phyloP scores from a whole-genome alignment of 208 protist species.

The Crithidia brevicula region DNA sequence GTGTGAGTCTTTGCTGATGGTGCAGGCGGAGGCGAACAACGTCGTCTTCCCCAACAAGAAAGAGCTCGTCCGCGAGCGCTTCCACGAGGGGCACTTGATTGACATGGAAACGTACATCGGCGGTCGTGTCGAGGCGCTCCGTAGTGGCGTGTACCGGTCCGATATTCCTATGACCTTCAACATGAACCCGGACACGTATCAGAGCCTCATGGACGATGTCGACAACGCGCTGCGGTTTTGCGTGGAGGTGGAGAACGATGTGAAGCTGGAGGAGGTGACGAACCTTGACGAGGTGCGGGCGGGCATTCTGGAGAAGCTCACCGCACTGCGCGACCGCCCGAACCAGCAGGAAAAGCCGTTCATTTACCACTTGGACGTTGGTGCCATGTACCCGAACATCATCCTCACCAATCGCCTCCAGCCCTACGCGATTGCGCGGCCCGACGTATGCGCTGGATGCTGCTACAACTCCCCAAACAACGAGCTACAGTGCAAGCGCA shows the following conservation, averaged over 20 bases:
- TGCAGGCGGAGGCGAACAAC: slow-evolving; percentile 96
- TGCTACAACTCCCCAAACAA: slow-evolving; percentile 97
- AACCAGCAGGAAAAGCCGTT: slow-evolving; percentile 88
- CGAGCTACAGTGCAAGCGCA: slow-evolving; percentile 95
- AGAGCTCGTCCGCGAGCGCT: slow-evolving; percentile 82
- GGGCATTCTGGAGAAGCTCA: slow-evolving; percentile 81
- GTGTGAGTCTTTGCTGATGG: slow-evolving; percentile 99
- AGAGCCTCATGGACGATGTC: slow-evolving; percentile 95
- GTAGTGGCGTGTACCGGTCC: slow-evolving; percentile 96
- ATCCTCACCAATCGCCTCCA: slow-evolving; percentile 99
- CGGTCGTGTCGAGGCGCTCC: slow-evolving; percentile 95
- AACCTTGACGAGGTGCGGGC: slow-evolving; percentile 94
- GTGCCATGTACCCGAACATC: slow-evolving; percentile 99
- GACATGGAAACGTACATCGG: slow-evolving; percentile 99
- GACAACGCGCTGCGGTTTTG: slow-evolving; percentile 93
- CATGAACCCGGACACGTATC: slow-evolving; percentile 91
- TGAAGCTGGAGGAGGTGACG: slow-evolving; percentile 89
- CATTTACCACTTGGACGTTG: slow-evolving; percentile 99
- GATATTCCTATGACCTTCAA: slow-evolving; percentile 97
- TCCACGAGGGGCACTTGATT: slow-evolving; percentile 98
- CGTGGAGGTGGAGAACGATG: slow-evolving; percentile 88
- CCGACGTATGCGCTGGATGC: slow-evolving; percentile 97
- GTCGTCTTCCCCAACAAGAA: slow-evolving; percentile 99
- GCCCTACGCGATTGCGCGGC: slow-evolving; percentile 95
- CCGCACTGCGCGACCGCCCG: slow-evolving; percentile 87